phyloP scores from a whole-genome alignment of 805 yeast species.

The Brettanomyces nanus region DNA sequence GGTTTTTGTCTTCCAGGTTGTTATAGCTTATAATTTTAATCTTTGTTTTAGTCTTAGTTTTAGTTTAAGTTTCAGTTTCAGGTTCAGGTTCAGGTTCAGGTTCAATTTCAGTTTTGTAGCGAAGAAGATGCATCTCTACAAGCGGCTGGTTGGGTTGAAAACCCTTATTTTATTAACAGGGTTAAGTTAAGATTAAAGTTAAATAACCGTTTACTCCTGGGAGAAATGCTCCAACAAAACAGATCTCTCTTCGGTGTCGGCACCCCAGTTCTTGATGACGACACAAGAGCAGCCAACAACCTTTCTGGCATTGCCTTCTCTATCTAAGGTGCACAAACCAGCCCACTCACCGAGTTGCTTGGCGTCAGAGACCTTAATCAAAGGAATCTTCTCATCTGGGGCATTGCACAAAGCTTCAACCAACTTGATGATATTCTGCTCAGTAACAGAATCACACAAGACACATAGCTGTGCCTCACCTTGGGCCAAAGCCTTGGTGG shows the following conservation, averaged over 20 bases:
- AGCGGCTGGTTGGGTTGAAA: too few relatives aligned
- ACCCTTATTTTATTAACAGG: too few relatives aligned
- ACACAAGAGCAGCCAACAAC: constrained; percentile 99
- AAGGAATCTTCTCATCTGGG: constrained; percentile 92
- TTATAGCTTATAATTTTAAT: constrained; percentile 9
- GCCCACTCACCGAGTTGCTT: constrained; percentile 99
- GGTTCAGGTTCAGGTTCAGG: too few relatives aligned
- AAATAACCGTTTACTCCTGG: constrained; percentile 51
- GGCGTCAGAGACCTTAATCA: constrained; percentile 99
- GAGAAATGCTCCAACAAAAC: constrained; percentile 94
- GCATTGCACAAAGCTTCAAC: constrained; percentile 99
- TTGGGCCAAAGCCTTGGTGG: constrained; percentile 96
- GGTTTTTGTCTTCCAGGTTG: neutral
- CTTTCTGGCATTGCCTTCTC: constrained; percentile 99
- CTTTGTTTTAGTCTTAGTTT: constrained; percentile 15
- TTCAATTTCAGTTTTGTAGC: too few relatives aligned
- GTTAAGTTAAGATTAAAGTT: too few relatives aligned
- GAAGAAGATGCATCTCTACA: too few relatives aligned
- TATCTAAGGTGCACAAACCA: constrained; percentile 98
- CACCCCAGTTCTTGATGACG: constrained; percentile 99
- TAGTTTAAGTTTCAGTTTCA: too few relatives aligned
- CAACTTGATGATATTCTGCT: constrained; percentile 91
- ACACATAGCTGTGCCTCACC: constrained; percentile 98
- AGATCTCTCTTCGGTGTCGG: constrained; percentile 95
- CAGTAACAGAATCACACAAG: constrained; percentile 97